Conservation (phyloP, 1,284 basidiomycete genomes). For the Trichosporon coremiiforme region DNA sequence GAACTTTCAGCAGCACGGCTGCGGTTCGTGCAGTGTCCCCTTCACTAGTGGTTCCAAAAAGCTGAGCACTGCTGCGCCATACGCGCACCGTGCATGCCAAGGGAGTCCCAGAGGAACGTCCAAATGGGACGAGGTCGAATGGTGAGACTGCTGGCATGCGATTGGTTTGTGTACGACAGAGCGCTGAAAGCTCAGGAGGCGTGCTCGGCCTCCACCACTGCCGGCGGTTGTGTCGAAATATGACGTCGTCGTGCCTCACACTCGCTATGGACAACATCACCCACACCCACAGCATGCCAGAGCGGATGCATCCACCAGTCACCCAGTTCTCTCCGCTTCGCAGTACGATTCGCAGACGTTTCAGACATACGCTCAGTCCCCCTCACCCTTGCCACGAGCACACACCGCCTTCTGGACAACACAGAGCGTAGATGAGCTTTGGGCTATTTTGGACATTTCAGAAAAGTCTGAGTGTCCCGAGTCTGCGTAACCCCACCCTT, state of each 20-base stretch:
- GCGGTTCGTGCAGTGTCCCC: too few species aligned
- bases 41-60: too few species aligned
- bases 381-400: not conserved
- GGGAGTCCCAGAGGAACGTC: not conserved
- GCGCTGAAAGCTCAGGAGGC: not conserved
- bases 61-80: not conserved
- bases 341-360: not conserved
- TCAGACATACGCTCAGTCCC: not conserved
- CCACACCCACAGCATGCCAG: not conserved
- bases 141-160: not conserved
- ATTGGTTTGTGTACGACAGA: not conserved
- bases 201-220: not conserved
- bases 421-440: not conserved
- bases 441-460: slow-evolving; percentile 8
- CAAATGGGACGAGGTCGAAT: not conserved
- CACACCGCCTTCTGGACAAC: not conserved
- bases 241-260: slow-evolving; percentile 3
- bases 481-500: slow-evolving; percentile 2
- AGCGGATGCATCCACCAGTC: not conserved
- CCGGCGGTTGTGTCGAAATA: not conserved
- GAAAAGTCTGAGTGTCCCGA: not conserved
- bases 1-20: not conserved
- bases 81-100: not conserved
- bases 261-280: not conserved
- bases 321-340: not conserved